phyloP scores from a whole-genome alignment of 108 stramenopile species.

The Skeletonema marinoi region DNA sequence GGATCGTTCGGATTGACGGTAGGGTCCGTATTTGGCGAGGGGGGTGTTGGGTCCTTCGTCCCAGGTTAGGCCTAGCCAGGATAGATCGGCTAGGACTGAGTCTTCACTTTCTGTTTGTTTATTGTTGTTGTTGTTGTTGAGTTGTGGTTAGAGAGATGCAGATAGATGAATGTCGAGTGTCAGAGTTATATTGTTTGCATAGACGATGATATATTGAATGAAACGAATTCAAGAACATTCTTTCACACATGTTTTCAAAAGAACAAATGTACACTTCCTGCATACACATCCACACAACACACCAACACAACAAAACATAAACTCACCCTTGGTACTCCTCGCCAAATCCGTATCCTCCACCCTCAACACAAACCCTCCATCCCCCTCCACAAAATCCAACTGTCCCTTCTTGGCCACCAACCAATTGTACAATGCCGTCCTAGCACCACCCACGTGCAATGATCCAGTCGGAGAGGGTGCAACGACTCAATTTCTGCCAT shows the following conservation, averaged over 20 bases:
- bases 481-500: no score
- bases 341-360: constrained; percentile 95
- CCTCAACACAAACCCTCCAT: constrained; percentile 83
- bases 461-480: no score
- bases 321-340: constrained; percentile 76
- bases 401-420: constrained; percentile 91
- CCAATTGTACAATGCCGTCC: constrained; percentile 98
- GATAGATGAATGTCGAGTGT: background rate
- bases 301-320: background rate
- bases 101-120: constrained; percentile 79
- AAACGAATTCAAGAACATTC: background rate
- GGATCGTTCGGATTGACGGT: constrained; percentile 86
- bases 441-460: constrained; percentile 97
- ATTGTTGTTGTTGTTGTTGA: background rate
- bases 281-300: background rate
- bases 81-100: constrained; percentile 90
- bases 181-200: constrained; percentile 1
- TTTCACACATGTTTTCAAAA: background rate
- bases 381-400: constrained; percentile 50
- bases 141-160: background rate
- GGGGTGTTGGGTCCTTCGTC: constrained; percentile 93
- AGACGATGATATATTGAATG: background rate
- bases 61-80: constrained; percentile 92
- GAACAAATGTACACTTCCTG: background rate
- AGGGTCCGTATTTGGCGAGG: constrained; percentile 66